Conservation (phyloP, 345 rosid genomes). For the Atalantia buxifolia region DNA sequence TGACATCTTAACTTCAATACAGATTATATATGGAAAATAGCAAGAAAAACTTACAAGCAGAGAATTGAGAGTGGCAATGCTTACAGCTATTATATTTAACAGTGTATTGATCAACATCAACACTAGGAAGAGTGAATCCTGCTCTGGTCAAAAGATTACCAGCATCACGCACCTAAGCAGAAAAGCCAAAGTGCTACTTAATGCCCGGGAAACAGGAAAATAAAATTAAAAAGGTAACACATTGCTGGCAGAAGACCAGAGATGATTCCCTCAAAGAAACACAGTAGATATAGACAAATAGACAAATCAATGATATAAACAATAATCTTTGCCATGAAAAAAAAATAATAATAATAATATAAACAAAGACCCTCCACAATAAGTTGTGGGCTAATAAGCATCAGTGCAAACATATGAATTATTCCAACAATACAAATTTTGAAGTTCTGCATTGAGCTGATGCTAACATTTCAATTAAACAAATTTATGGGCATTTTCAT, state of each 20-base stretch:
- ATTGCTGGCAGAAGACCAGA: not conserved
- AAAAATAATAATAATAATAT: not conserved
- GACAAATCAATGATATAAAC: not conserved
- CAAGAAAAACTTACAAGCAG: not conserved
- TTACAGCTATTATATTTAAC: constrained; percentile 86
- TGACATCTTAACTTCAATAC: not conserved
- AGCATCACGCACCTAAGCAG: constrained; percentile 82
- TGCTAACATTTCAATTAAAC: not conserved
- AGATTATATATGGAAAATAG: not conserved
- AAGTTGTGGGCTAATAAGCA: not conserved
- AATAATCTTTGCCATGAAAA: not conserved
- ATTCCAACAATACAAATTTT: not conserved
- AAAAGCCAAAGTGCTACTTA: constrained; percentile 7
- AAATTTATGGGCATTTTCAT: not conserved
- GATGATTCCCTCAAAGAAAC: not conserved
- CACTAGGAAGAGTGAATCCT: constrained; percentile 90
- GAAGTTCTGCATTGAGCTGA: not conserved
- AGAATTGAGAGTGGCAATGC: constrained; percentile 11
- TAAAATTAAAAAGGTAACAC: not conserved
- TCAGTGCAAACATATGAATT: not conserved
- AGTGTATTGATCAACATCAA: constrained; percentile 85
- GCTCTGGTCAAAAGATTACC: constrained; percentile 97
- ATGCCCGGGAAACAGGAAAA: not conserved
- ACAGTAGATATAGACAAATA: not conserved
- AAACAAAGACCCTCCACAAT: not conserved